Evolutionary conservation across 805 yeast species (phyloP), one percentile per base, ranked within the genome.

Genomic region (Candida dajiaensis): DNA sequence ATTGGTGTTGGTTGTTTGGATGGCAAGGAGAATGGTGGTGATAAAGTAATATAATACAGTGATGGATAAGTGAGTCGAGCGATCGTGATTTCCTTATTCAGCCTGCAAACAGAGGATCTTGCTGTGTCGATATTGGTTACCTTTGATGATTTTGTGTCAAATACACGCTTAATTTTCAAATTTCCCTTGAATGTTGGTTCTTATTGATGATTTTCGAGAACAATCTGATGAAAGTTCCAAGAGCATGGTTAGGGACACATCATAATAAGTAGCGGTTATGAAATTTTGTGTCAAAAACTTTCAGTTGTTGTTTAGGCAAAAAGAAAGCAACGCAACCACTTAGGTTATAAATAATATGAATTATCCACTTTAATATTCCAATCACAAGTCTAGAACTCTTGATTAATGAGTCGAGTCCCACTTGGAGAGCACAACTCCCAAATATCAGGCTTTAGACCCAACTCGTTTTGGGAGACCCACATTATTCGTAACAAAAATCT

Each of bases 161-260:
- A 33, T 16, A 33, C 36, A 33, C 20, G 36, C 36, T 33, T 33
- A 16, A 33, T 33, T 33, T 33, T 33, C 36, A 18, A 16, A 33
- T 33, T 33, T 33, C 36, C 36, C 20, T 33, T 33, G 18, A 18
- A 33, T 29, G 18, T 33, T 33, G 11, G 20, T 33, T 33, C 31
- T 16, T 33, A 16, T 33, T 18, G 20, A 16, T 16, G 16, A 9
- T 33, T 33, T 33, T 33, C 36, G 36, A 33, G 36, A 33, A 29
- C 42, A 41, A 43, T n/a, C n/a, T n/a, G 23, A 44, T 39, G 39
- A 40, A n/a, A 39, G 47, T 44, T 39, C 18, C 18, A n/a, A 33
- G 12, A 9, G 11, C 16, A 16, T 10, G 36, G 36, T 33, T 3
- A 8, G 36, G 36, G 36, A 33, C 36, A 33, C 36, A 33, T 10